Percentiles rank a stretch among this genome's conserved stretches.
These are phyloP conservation scores for Trichosporon inkin DNA, from an alignment of 1,284 basidiomycete genomes.

Conservation along the genomic window DNA sequence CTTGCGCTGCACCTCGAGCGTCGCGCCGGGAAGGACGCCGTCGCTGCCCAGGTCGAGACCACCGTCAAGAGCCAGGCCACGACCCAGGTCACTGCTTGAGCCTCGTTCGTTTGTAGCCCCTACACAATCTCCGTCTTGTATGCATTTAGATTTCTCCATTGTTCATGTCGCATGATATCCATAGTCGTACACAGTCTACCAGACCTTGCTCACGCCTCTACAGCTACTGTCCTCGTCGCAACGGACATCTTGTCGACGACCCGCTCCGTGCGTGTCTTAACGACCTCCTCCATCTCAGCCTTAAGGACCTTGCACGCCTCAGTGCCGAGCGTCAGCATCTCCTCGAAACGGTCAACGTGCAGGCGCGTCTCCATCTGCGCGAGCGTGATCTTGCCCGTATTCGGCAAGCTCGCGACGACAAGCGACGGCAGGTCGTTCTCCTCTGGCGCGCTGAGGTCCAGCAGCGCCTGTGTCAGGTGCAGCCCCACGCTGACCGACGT, in stretches of 20 bases:
- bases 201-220: background rate
- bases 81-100: background rate
- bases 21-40: constrained; percentile 10
- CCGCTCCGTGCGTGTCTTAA: constrained; percentile 62
- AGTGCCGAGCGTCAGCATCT: constrained; percentile 73
- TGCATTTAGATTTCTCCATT: background rate
- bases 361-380: constrained; percentile 92
- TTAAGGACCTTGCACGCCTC: constrained; percentile 76
- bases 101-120: background rate
- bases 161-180: background rate
- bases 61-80: background rate
- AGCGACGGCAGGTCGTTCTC: constrained; percentile 84
- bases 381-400: constrained; percentile 74
- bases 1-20: constrained; percentile 10
- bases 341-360: constrained; percentile 86
- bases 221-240: constrained; percentile 8
- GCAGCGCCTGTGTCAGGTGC: constrained; percentile 62
- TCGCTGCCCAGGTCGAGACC: background rate
- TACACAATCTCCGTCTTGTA: background rate
- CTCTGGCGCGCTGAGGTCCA: constrained; percentile 83
- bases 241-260: constrained; percentile 54
- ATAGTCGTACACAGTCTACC: constrained; percentile 3
- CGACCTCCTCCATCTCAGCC: constrained; percentile 73
- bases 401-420: constrained; percentile 82
- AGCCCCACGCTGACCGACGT: constrained; percentile 78